Base-by-base conservation (phyloP, 1,284 basidiomycete species). In the Marasmius oreades region DNA sequence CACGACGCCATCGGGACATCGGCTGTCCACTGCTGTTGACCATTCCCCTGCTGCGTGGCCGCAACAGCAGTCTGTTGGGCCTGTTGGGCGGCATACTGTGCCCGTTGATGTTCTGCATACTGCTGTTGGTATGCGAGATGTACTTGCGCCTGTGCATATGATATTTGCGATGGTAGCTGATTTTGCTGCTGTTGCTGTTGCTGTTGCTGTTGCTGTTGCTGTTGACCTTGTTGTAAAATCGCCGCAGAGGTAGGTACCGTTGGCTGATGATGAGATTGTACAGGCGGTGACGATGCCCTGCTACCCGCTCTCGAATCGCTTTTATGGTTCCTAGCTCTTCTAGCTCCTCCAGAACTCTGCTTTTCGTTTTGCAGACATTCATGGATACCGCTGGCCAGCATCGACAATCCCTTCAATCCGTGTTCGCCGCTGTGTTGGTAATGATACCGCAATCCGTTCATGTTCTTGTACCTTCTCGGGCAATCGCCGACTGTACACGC, bases 381-480 rank as follows among this genome's bases (percentile, higher is more conserved):
- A 67, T 96, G 94, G 60, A 89, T 84, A 31, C 95, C 91, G 59
- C 90, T 87, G 12, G 92, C 89, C 33, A 97, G 80, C 69, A 96
- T 77, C 46, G 87, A 82, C 0, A 97, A 77, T 5, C 95, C 95
- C 52, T 92, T 81, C 10, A 89, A 86, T 10, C 95, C 95, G 70
- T 98, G 96, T 55, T 95, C 94, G 16, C 96, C 95, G 31, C 92
- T 93, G 73, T 98, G 95, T 69, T 95, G 90, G 71, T 98, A 98
- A 73, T 99, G 95, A 65, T 99, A 98, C 67, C 91, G 76, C 58
- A 97, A 74, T 0, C 95, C 94, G 70, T 97, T 97, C 94, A 97
- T 95, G 70, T 98, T 98, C 81, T 98, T 95, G 78, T 98, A 99
- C 65, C 96, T 76, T 70, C 97, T 85, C 66, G 86, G 87, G 70